A percentile compares a stretch with the other conserved stretches of the same genome.
phyloP scores from a whole-genome alignment of 2,329 filamentous ascomycete species.

The Sarocladiaceae sp. region DNA sequence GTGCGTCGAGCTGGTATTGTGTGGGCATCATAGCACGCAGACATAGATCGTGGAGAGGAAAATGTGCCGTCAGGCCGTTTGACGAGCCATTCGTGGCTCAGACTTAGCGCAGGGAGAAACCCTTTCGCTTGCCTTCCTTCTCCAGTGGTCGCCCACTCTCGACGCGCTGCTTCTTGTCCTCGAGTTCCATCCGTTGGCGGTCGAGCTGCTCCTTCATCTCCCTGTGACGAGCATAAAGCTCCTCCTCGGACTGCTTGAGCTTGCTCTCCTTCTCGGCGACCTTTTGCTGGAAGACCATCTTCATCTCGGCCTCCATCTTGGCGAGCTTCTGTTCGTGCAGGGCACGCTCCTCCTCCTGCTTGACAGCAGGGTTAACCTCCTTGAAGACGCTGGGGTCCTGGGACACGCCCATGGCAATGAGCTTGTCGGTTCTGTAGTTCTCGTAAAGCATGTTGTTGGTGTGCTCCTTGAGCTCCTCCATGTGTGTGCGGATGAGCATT shows the following conservation, averaged over 20 bases:
- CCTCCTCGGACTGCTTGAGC: conserved; percentile 98
- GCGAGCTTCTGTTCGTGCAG: conserved; percentile 99
- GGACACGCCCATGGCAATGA: conserved; percentile 95
- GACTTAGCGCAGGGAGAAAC: conserved; percentile 91
- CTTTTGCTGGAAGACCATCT: conserved; percentile 99
- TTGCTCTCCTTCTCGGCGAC: conserved; percentile 99
- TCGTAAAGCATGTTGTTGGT: conserved; percentile 99
- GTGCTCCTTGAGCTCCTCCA: conserved; percentile 99
- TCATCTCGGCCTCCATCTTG: conserved; percentile 99
- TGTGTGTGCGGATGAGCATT: conserved; percentile 99
- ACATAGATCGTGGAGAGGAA: conserved; percentile 45
- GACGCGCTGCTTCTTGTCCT: conserved; percentile 96
- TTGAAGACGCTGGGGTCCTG: conserved; percentile 99
- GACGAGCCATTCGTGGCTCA: conserved; percentile 2
- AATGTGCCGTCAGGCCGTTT: not conserved
- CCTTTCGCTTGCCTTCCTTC: conserved; percentile 98
- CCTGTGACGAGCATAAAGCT: conserved; percentile 94
- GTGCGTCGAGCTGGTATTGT: conserved; percentile 55
- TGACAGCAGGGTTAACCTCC: conserved; percentile 99
- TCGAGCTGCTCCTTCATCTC: conserved; percentile 99
- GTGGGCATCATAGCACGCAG: conserved; percentile 56
- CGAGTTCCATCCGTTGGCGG: conserved; percentile 87
- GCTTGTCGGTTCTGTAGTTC: conserved; percentile 99
- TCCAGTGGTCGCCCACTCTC: conserved; percentile 94
- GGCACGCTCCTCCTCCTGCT: conserved; percentile 98